A percentile compares a stretch with the other conserved stretches of the same genome.
Conservation (phyloP, 257 asterid species). For the Prunella vulgaris region DNA sequence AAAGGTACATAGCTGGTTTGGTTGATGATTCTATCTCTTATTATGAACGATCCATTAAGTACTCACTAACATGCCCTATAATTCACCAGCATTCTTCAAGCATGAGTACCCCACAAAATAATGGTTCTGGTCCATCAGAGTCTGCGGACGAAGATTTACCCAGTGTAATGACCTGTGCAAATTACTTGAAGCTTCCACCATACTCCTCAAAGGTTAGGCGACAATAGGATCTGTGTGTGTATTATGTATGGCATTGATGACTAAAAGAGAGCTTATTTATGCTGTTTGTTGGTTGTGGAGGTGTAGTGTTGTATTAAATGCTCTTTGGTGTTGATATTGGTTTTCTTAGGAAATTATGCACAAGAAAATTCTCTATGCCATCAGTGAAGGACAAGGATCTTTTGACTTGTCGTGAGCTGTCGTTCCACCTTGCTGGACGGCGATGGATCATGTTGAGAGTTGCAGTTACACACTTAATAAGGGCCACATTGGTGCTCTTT, state of each 20-base stretch:
- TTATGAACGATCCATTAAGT: not conserved
- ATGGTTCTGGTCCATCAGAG: constrained; percentile 65
- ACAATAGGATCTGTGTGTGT: not conserved
- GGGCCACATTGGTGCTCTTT: constrained; percentile 17
- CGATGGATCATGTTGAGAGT: constrained; percentile 22
- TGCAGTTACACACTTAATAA: constrained; percentile 17
- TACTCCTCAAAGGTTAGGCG: constrained; percentile 80
- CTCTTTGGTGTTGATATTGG: not conserved
- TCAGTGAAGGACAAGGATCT: constrained; percentile 95
- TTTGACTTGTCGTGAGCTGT: constrained; percentile 78
- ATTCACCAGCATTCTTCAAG: constrained; percentile 75
- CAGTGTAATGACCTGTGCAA: constrained; percentile 99
- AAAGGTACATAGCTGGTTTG: constrained; percentile 49
- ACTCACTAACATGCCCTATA: not conserved
- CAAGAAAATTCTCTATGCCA: constrained; percentile 85
- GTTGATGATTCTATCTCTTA: not conserved
- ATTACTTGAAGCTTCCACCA: constrained; percentile 98
- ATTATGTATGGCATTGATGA: not conserved
- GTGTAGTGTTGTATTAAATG: not conserved
- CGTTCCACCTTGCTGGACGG: constrained; percentile 14
- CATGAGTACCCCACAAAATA: constrained; percentile 37
- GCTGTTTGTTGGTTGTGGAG: not conserved
- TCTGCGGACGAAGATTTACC: constrained; percentile 94
- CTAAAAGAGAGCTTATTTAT: not conserved
- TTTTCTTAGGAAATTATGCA: constrained; percentile 74